Conservation (phyloP, 495 filamentous ascomycete species). For the Tuber microsphaerosporum region DNA sequence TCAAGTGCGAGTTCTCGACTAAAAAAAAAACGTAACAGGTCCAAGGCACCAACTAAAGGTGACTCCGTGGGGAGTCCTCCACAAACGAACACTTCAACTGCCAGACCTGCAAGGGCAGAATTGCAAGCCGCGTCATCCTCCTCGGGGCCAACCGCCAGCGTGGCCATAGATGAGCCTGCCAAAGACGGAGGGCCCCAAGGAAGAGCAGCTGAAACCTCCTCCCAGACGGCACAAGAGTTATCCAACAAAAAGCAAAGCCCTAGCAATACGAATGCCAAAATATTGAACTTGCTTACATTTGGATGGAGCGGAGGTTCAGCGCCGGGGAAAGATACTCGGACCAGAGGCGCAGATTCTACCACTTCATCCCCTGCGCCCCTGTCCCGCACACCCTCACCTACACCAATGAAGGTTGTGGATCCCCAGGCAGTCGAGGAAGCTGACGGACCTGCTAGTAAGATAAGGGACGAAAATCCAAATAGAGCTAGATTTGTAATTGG, state of each 20-base stretch:
- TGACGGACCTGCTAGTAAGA: slow-evolving; percentile 3
- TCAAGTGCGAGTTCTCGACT: slow-evolving; percentile 9
- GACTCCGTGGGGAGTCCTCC: slow-evolving; percentile 4
- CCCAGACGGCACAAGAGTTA: slow-evolving; percentile 6
- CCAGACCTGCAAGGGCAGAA: slow-evolving; percentile 11
- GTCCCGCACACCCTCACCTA: slow-evolving; percentile 12
- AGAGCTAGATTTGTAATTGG: slow-evolving; percentile 37
- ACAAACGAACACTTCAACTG: slow-evolving; percentile 11
- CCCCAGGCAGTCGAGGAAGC: slow-evolving; percentile 20
- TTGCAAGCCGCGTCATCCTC: slow-evolving; percentile 6
- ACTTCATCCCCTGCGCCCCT: slow-evolving; percentile 7
- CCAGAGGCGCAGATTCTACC: slow-evolving; percentile 4
- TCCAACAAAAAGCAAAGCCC: slow-evolving; percentile 18
- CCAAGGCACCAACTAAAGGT: slow-evolving; percentile 12
- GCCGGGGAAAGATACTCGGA: neutral
- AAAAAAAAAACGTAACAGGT: slow-evolving; percentile 22
- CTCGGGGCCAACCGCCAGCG: slow-evolving; percentile 5
- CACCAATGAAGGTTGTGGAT: slow-evolving; percentile 24
- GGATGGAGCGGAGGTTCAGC: slow-evolving; percentile 37
- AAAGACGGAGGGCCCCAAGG: neutral
- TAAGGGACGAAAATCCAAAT: slow-evolving; percentile 8
- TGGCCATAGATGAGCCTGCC: slow-evolving; percentile 4
- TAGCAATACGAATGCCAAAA: slow-evolving; percentile 33
- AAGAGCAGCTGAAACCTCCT: slow-evolving; percentile 4
- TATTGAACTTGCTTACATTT: slow-evolving; percentile 40